Percentiles rank a stretch among this genome's conserved stretches.
These are phyloP conservation scores for Suhomyces anneliseae DNA, from an alignment of 1,139 yeast genomes.

Conservation along the genomic window DNA sequence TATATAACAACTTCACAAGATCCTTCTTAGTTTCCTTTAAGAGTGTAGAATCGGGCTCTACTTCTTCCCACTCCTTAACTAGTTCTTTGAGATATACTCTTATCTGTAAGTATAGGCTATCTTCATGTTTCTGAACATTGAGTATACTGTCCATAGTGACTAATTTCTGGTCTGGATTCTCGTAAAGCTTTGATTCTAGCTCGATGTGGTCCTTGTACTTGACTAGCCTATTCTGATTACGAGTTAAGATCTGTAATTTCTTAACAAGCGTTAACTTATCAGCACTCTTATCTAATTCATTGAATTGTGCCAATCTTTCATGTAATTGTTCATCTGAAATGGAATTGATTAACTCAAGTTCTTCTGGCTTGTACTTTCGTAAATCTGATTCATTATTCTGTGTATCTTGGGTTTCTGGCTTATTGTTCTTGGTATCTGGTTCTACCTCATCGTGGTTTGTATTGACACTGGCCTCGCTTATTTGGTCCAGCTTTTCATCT, in stretches of 20 bases:
- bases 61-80: constrained; percentile 43
- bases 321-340: constrained; percentile 24
- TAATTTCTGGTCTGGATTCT: constrained; percentile 11
- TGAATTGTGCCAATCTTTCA: constrained; percentile 21
- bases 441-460: neutral
- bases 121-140: constrained; percentile 21
- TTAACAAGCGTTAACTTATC: constrained; percentile 27
- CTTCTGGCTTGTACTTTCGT: constrained; percentile 7
- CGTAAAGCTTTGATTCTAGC: constrained; percentile 23
- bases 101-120: constrained; percentile 40
- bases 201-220: constrained; percentile 19
- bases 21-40: constrained; percentile 59
- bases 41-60: constrained; percentile 14
- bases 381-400: no score
- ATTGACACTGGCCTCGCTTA: neutral
- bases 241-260: constrained; percentile 24
- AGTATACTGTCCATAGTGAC: constrained; percentile 38
- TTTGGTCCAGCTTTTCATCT: neutral
- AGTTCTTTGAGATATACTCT: constrained; percentile 52
- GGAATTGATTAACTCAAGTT: constrained; percentile 14
- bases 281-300: constrained; percentile 17
- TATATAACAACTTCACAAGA: constrained; percentile 59
- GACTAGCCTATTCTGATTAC: constrained; percentile 17
- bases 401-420: no score
- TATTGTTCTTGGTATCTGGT: neutral